These are phyloP conservation scores for Rhodosporidiobolus odoratus DNA, from an alignment of 768 basidiomycete species.

Conservation along the genomic window DNA sequence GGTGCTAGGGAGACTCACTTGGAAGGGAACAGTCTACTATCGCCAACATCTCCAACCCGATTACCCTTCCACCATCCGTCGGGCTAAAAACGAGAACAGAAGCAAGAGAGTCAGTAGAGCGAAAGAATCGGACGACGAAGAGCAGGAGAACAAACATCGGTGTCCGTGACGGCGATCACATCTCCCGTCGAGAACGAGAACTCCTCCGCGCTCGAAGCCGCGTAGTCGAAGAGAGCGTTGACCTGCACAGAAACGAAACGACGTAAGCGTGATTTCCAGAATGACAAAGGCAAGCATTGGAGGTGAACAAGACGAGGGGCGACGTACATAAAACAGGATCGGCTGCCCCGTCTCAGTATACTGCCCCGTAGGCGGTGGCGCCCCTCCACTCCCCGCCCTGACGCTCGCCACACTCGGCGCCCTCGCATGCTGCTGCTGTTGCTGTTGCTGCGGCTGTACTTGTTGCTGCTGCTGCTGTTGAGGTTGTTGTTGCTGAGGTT, in stretches of 20 bases:
- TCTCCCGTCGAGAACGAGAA: constrained; percentile 94
- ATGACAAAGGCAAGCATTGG: not conserved
- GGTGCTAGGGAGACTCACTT: constrained; percentile 24
- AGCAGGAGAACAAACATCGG: constrained; percentile 57
- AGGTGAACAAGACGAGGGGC: not conserved
- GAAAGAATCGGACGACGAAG: not conserved
- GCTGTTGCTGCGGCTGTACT: not conserved
- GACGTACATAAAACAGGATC: constrained; percentile 68
- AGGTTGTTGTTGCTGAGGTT: not conserved
- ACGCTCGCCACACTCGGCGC: constrained; percentile 40
- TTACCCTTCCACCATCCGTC: constrained; percentile 99
- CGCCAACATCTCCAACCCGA: constrained; percentile 48
- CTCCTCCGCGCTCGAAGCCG: constrained; percentile 79
- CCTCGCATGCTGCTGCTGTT: constrained; percentile 19
- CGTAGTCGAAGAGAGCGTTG: constrained; percentile 83
- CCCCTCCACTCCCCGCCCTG: constrained; percentile 42
- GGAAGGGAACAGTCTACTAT: constrained; percentile 42
- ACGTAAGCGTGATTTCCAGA: not conserved
- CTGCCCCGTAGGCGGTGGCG: constrained; percentile 55
- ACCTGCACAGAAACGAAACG: constrained; percentile 52
- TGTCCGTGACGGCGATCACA: constrained; percentile 88
- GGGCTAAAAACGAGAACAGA: constrained; percentile 6
- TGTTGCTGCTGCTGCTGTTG: constrained; percentile 6
- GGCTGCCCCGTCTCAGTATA: constrained; percentile 74
- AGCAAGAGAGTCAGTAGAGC: not conserved